Conservation (phyloP, 78 protist genomes). For the Dictyostelium purpureum region DNA sequence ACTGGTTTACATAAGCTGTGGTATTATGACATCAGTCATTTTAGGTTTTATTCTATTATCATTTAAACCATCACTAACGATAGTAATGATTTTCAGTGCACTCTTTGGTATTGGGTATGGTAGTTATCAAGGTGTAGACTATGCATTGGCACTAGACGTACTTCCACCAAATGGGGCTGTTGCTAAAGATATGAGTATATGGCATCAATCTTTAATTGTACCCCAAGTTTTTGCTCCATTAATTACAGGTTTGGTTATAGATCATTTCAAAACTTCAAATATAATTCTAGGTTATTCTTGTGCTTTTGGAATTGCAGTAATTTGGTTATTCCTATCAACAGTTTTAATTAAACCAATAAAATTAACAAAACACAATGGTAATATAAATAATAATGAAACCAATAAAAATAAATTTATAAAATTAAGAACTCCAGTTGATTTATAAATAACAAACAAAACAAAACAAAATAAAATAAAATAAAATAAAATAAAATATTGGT, state of each 20-base stretch:
- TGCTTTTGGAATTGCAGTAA: background rate
- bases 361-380: background rate
- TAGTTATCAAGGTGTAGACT: slow-evolving; percentile 74
- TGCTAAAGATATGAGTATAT: slow-evolving; percentile 79
- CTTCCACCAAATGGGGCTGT: slow-evolving; percentile 26
- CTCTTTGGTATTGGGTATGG: slow-evolving; percentile 81
- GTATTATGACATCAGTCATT: background rate
- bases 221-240: slow-evolving; percentile 78
- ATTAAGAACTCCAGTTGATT: slow-evolving; percentile 1
- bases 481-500: too few relatives aligned
- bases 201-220: slow-evolving; percentile 71
- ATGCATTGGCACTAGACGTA: slow-evolving; percentile 63
- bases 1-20: slow-evolving; percentile 32
- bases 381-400: too few relatives aligned
- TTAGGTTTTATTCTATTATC: slow-evolving; percentile 17
- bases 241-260: slow-evolving; percentile 40
- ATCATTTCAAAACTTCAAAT: background rate
- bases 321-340: slow-evolving; percentile 40
- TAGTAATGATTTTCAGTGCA: background rate
- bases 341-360: slow-evolving; percentile 34
- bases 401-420: background rate
- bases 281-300: background rate
- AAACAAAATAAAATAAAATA: background rate
- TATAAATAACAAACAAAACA: background rate
- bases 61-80: background rate